phyloP scores from a whole-genome alignment of 106 monocot species.

The Ottelia alismoides region DNA sequence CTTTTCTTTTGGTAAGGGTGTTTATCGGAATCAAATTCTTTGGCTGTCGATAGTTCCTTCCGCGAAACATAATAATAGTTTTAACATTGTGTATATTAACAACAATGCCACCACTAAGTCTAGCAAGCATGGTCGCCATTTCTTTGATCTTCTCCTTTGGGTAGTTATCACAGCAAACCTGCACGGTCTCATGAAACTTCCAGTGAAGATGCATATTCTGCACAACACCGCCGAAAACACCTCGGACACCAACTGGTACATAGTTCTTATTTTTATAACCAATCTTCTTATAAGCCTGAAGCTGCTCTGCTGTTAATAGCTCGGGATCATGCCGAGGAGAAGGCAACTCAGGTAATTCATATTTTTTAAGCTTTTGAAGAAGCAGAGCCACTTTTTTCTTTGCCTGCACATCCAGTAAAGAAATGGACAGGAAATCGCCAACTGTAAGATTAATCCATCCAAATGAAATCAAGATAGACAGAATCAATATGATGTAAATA shows the following conservation, averaged over 20 bases:
- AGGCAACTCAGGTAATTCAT: conserved; percentile 92
- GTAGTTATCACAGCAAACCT: conserved; percentile 96
- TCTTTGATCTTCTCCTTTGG: conserved; percentile 96
- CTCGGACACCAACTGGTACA: conserved; percentile 90
- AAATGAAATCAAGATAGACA: no score
- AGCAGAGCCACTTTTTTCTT: conserved; percentile 98
- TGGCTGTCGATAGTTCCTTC: conserved; percentile 94
- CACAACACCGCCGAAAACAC: conserved; percentile 97
- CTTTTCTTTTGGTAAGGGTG: conserved; percentile 99
- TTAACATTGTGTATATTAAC: conserved; percentile 92
- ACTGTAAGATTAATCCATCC: no score
- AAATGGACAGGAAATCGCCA: neutral
- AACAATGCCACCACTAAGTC: conserved; percentile 94
- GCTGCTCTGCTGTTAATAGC: conserved; percentile 78
- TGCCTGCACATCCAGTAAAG: conserved; percentile 36
- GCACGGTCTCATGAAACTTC: conserved; percentile 97
- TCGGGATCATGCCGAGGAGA: conserved; percentile 94
- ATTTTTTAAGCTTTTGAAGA: conserved; percentile 95
- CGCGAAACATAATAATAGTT: conserved; percentile 98
- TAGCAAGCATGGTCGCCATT: conserved; percentile 97
- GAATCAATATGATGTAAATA: no score
- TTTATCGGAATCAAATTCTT: conserved; percentile 96
- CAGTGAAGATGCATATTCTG: conserved; percentile 99
- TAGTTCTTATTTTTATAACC: conserved; percentile 95
- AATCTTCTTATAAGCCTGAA: conserved; percentile 94